Evolutionary conservation across 2,329 filamentous ascomycete genomes (phyloP), one percentile per base, ranked within the genome.

Genomic region (Stagonosporopsis vannaccii): DNA sequence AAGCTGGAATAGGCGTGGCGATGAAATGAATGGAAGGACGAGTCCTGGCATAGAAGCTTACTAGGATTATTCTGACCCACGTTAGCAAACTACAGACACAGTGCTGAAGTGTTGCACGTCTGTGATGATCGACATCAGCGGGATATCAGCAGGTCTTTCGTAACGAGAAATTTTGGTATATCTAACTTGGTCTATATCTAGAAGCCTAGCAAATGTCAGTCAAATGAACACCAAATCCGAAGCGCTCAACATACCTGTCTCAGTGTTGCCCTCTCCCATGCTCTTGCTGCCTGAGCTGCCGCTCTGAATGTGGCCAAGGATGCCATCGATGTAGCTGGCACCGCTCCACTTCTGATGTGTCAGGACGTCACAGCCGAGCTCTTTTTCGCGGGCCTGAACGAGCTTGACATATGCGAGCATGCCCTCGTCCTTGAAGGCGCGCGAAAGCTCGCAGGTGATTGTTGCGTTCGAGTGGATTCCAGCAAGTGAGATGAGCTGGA

Each of bases 321-420:
- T 94, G 2, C 93, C 92, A 75, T 97, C 93, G 65, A 97, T 90
- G 73, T 97, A 89, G 2, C 79, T 78, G 0, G 87, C 87, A 26
- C 87, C 87, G 63, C 86, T 89, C 90, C 90, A 92, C 75, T 95
- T 96, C 81, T 97, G 93, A 75, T 97, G 93, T 35, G 92, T 97
- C 62, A 97, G 80, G n/a, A 97, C 93, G 68, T 97, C 93, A 55
- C 92, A 92, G 13, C 90, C 90, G 1, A 94, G 79, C 63, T 96
- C 93, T 83, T 97, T 97, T 79, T 99, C 95, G 35, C 88, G 84
- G 48, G 87, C 83, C 78, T 99, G 95, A 35, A 99, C 88, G 0
- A 97, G 80, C 56, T 97, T 90, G n/a, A 98, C 95, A 71, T 99
- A 99, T 0, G 95, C 94, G 70, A 95, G 84, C 95, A 99, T 99